Conservation (phyloP, 2,329 filamentous ascomycete genomes). For the Epichloe sylvatica region DNA sequence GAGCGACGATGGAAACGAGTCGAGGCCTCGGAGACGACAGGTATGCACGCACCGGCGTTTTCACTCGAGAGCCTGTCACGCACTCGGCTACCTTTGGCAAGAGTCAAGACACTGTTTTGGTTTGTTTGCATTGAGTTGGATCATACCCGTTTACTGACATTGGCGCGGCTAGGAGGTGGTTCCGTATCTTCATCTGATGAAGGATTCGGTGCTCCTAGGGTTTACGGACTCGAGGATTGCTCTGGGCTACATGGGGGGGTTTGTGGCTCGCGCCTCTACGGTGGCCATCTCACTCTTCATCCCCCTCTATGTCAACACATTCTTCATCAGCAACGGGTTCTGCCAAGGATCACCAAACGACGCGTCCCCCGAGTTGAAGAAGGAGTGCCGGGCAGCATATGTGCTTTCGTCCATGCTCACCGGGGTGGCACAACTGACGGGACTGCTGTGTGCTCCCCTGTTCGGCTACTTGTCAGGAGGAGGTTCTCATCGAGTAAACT, state of each 20-base stretch:
- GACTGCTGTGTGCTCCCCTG: constrained; percentile 73
- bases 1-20: constrained; percentile 3
- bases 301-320: constrained; percentile 82
- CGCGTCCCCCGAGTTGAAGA: constrained; percentile 58
- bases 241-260: constrained; percentile 82
- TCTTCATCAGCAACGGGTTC: constrained; percentile 68
- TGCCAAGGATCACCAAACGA: constrained; percentile 56
- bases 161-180: constrained; percentile 23
- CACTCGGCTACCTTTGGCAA: too few relatives aligned
- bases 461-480: constrained; percentile 80
- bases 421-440: constrained; percentile 76
- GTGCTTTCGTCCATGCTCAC: constrained; percentile 76
- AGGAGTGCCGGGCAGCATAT: constrained; percentile 75
- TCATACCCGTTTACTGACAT: neutral
- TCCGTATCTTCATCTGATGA: constrained; percentile 46
- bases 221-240: constrained; percentile 65
- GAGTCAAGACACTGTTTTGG: too few relatives aligned
- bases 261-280: constrained; percentile 85
- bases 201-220: constrained; percentile 53
- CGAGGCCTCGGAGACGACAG: constrained; percentile 11
- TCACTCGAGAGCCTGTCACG: neutral
- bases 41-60: constrained; percentile 10
- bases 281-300: constrained; percentile 94
- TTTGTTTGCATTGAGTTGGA: too few relatives aligned
- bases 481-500: constrained; percentile 49